Percentiles rank a stretch among this genome's conserved stretches.
phyloP scores from a whole-genome alignment of 257 asterid genomes.

The Oldenlandia corymbosa region DNA sequence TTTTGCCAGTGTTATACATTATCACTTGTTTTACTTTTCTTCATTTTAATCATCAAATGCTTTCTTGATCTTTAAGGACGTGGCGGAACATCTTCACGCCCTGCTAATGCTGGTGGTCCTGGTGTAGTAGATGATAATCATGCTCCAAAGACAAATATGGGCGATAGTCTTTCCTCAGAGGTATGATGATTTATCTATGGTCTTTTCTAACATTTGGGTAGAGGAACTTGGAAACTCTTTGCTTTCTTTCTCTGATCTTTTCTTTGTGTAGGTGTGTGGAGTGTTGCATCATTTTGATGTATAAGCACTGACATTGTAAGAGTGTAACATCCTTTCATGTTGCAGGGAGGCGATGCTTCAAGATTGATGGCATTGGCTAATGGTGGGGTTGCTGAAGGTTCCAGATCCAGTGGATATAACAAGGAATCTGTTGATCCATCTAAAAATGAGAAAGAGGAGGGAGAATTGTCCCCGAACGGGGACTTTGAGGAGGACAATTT shows the following conservation, averaged over 20 bases:
- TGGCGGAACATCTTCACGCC: slow-evolving; percentile 35
- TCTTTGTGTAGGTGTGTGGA: not conserved
- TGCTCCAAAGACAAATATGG: slow-evolving; percentile 39
- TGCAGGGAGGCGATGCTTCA: slow-evolving; percentile 49
- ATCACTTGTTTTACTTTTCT: not conserved
- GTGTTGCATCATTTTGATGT: not conserved
- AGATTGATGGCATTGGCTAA: slow-evolving; percentile 35
- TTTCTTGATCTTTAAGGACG: slow-evolving; percentile 41
- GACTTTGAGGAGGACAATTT: slow-evolving; percentile 79
- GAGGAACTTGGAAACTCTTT: not conserved
- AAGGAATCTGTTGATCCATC: slow-evolving; percentile 51
- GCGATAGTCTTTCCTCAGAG: slow-evolving; percentile 49
- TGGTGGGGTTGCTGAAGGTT: slow-evolving; percentile 50
- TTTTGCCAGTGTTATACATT: not conserved
- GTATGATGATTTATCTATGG: slow-evolving; percentile 29
- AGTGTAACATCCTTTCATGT: slow-evolving; percentile 12
- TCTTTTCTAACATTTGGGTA: not conserved
- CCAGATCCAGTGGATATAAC: slow-evolving; percentile 36
- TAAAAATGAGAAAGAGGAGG: slow-evolving; percentile 91
- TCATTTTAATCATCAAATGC: slow-evolving; percentile 11
- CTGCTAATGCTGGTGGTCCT: slow-evolving; percentile 50
- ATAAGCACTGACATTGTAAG: not conserved
- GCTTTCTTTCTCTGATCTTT: not conserved
- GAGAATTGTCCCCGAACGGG: slow-evolving; percentile 74
- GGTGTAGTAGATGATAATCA: slow-evolving; percentile 40